Base-by-base conservation (phyloP, 768 basidiomycete species). In the Dictyophora rubrovolvata region DNA sequence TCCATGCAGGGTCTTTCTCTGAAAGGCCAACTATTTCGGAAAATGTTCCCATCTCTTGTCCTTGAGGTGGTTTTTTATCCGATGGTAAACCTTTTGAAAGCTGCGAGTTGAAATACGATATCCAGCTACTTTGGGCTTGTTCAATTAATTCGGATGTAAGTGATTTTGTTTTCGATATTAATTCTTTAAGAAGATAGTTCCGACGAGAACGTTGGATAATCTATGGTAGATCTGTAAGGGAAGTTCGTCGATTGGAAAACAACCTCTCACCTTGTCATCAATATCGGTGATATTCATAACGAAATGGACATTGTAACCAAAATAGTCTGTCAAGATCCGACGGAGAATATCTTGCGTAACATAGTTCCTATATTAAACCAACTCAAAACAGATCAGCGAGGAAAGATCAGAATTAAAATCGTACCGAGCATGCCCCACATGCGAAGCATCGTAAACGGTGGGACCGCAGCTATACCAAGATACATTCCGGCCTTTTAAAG, bases 401-500 rank as follows among this genome's bases (percentile, higher is more conserved):
- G 55, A 20, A 53, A 20, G 20, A 23, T 51, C 54, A 21, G 46
- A 17, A 48, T 20, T 14, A 12, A 47, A 18, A 52, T 52, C 69
- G 53, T 68, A 95, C 93, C 94, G 84, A 7, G 96, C 96, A 74
- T 99, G 96, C 6, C 96, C 96, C 90, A 99, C 93, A 71, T 99
- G 96, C 47, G 92, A 88, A 12, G 93, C 84, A 76, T 99, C 96
- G 70, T 99, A 99, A 9, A 99, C 96, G 0, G 96, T 99, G 17
- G 96, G 95, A 10, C 96, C 95, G 67, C 96, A 99, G 70, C 96
- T 97, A 70, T 99, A 98, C 94, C 94, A 98, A 66, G 94, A 93
- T n/a, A 95, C 84, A 63, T 81, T 81, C 1, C 81, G 79, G 0
- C 85, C 86, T 62, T 81, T 74, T 54, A 68, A 75, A 6, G 92